Percentiles rank a stretch among this genome's conserved stretches.
These are phyloP conservation scores for Malassezia sympodialis DNA, from an alignment of 1,284 basidiomycete genomes.

Conservation along the genomic window DNA sequence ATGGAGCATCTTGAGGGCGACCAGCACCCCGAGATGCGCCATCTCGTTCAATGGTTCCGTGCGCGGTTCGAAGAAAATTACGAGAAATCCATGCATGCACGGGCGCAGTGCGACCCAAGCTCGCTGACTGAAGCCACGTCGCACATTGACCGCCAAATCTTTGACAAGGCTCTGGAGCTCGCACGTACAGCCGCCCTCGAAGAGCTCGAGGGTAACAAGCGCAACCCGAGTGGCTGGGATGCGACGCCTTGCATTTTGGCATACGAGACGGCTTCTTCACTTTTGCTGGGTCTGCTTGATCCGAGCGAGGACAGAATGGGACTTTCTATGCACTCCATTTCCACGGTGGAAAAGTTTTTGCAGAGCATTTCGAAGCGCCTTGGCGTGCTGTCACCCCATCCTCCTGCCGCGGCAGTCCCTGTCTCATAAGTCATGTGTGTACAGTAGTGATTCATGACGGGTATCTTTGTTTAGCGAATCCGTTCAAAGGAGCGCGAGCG, in stretches of 20 bases:
- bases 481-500: conserved; percentile 44
- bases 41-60: conserved; percentile 56
- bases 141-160: conserved; percentile 53
- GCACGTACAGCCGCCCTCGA: conserved; percentile 82
- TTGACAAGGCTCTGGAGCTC: conserved; percentile 54
- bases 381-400: conserved; percentile 19
- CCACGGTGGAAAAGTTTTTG: conserved; percentile 40
- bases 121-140: conserved; percentile 51
- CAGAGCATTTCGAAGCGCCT: conserved; percentile 40
- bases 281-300: conserved; percentile 80
- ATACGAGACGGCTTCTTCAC: conserved; percentile 88
- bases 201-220: conserved; percentile 59
- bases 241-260: conserved; percentile 68
- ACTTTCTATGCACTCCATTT: conserved; percentile 30
- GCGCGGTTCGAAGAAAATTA: conserved; percentile 55
- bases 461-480: conserved; percentile 25
- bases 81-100: conserved; percentile 55
- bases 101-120: conserved; percentile 48
- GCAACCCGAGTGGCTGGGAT: conserved; percentile 57
- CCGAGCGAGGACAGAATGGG: conserved; percentile 63
- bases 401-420: not conserved
- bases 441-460: not conserved
- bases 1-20: not conserved
- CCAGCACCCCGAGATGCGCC: conserved; percentile 53
- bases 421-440: not conserved